Evolutionary conservation across 345 rosid genomes (phyloP), one percentile per base, ranked within the genome.

Genomic region (Gossypium mustelinum): DNA sequence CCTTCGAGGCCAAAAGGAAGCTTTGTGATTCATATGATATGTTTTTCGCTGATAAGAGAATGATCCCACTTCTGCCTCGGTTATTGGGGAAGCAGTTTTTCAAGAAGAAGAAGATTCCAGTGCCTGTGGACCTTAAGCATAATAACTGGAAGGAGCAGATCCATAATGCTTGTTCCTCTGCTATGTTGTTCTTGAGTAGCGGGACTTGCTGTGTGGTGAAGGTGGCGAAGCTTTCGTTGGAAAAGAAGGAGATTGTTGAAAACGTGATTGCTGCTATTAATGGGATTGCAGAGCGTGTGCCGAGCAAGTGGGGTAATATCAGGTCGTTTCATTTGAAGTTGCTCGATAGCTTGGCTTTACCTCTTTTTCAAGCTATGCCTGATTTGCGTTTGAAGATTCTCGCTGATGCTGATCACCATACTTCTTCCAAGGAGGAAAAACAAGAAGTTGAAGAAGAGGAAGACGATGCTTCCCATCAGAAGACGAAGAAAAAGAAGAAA

Each of bases 71-170:
- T 60, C 83, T 92, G 77, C 97, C 97, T 29, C 89, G 89, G 84
- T 74, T 92, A 81, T 66, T 92, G 65, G 97, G 94, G 76, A 92
- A 88, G 82, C 90, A 88, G 11, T 92, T 92, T 55, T 90, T 86
- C 25, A 78, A 78, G 78, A 90, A 83, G 73, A 92, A 87, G 87
- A 92, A 86, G 89, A 83, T 88, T 67, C 97, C 94, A 0, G 78
- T 89, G 41, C 84, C 86, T 7, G 39, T 92, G 18, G 88, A 92
- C 76, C 86, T 92, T 86, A 84, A 79, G 77, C 93, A 92, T 27
- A 85, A 81, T 75, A 90, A 88, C 59, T 92, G 97, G 97, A 92
- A 85, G 80, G 90, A 92, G 82, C 97, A 90, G 84, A 76, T 92
- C 44, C 85, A 84, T 54, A 88, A 71, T 22, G 87, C 81, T 45